phyloP scores from a whole-genome alignment of 371 early-diverging fungal species.

The Rhizopus sp. region DNA sequence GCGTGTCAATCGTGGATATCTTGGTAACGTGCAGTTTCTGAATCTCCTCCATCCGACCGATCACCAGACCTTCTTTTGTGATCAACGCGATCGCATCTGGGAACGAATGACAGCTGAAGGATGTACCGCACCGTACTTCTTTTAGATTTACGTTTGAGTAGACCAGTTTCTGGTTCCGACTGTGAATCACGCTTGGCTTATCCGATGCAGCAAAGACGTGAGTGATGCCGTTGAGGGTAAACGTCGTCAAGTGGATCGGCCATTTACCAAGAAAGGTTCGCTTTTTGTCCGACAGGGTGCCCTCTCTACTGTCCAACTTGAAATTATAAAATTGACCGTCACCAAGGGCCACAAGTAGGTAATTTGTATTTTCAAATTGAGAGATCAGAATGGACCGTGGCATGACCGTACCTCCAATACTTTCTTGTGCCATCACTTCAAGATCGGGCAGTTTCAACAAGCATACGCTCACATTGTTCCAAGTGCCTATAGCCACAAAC shows the following conservation, averaged over 20 bases:
- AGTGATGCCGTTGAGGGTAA: slow-evolving; percentile 58
- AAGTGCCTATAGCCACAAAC: slow-evolving; percentile 75
- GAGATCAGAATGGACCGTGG: slow-evolving; percentile 81
- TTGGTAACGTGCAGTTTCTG: slow-evolving; percentile 88
- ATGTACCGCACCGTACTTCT: slow-evolving; percentile 69
- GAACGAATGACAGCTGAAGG: slow-evolving; percentile 64
- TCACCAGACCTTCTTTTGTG: slow-evolving; percentile 61
- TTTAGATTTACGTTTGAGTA: slow-evolving; percentile 87
- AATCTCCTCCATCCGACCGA: slow-evolving; percentile 85
- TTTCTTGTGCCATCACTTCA: slow-evolving; percentile 49
- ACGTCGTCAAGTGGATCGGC: slow-evolving; percentile 71
- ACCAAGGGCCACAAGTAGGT: slow-evolving; percentile 81
- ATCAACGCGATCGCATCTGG: slow-evolving; percentile 76
- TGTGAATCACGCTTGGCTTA: slow-evolving; percentile 84
- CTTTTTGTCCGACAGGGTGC: slow-evolving; percentile 60
- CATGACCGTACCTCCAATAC: slow-evolving; percentile 60
- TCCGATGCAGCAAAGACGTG: slow-evolving; percentile 90
- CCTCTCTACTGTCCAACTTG: slow-evolving; percentile 49
- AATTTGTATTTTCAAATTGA: slow-evolving; percentile 70
- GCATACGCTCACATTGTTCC: slow-evolving; percentile 71
- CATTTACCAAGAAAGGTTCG: slow-evolving; percentile 76
- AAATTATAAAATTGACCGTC: slow-evolving; percentile 84
- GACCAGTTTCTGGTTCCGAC: slow-evolving; percentile 72
- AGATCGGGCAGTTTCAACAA: slow-evolving; percentile 65
- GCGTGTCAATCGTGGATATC: slow-evolving; percentile 71